Evolutionary conservation across 257 asterid genomes (phyloP), one percentile per base, ranked within the genome.

Genomic region (Rauvolfia tetraphylla): DNA sequence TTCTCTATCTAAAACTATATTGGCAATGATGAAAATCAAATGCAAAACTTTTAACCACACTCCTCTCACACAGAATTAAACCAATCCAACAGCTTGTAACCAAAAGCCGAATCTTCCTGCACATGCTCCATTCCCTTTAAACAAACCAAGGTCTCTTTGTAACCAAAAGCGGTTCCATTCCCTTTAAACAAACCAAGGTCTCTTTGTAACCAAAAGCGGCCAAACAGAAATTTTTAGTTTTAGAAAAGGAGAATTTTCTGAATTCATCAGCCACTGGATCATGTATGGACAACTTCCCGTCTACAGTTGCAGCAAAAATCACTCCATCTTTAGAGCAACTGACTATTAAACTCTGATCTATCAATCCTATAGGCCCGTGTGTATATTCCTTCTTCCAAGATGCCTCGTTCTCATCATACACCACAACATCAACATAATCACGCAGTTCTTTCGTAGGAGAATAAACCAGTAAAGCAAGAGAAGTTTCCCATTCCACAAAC

Each of bases 111-210:
- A 38, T 63, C 12, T 31, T 71, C 48, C 23, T 46, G 10, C 18
- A 75, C 73, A 4, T 14, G 56, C n/a, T 67, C 42, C 79, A 76
- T 66, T 5, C 66, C 68, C 39, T 76, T 17, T 13, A 51, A 13
- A 20, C 8, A 11, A 76, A 76, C 75, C 79, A 76, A 53, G 74
- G 67, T 65, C 74, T 76, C 79, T 17, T n/a, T 76, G 29, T 76
- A 67, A 62, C 51, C 29, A 9, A 76, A 76, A 41, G 46, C n/a
- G n/a, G n/a, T n/a, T n/a, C n/a, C n/a, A n/a, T n/a, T n/a, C n/a
- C n/a, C n/a, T n/a, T n/a, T n/a, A n/a, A n/a, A n/a, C n/a, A n/a
- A n/a, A n/a, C n/a, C n/a, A n/a, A n/a, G n/a, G n/a, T n/a, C n/a
- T n/a, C n/a, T n/a, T n/a, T n/a, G n/a, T n/a, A n/a, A n/a, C n/a